Percentiles rank a stretch among this genome's conserved stretches.
phyloP scores from a whole-genome alignment of 2,329 filamentous ascomycete genomes.

The Tympanopsis confertula region DNA sequence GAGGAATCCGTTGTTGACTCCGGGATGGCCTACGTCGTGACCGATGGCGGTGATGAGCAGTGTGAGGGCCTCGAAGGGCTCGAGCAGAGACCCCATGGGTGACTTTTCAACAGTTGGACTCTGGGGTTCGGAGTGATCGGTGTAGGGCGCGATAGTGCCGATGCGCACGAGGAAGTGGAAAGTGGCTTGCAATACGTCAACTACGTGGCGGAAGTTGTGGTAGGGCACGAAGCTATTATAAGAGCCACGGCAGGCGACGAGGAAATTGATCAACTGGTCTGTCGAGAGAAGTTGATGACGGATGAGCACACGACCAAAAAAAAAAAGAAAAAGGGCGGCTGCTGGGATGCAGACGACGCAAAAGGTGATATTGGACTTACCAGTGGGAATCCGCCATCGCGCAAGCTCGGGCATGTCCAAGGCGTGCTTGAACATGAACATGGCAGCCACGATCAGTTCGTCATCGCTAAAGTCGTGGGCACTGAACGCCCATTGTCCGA shows the following conservation, averaged over 20 bases:
- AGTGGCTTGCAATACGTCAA: conserved; percentile 87
- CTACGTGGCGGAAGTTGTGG: conserved; percentile 95
- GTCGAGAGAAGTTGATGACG: too few relatives aligned
- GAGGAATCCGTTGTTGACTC: conserved; percentile 95
- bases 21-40: conserved; percentile 92
- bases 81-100: conserved; percentile 64
- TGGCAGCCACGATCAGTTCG: conserved; percentile 72
- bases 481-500: conserved; percentile 77
- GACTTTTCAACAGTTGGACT: conserved; percentile 37
- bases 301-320: too few relatives aligned
- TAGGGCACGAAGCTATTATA: conserved; percentile 96
- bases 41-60: conserved; percentile 92
- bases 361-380: too few relatives aligned
- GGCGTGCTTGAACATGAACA: conserved; percentile 81
- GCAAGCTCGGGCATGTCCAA: conserved; percentile 71
- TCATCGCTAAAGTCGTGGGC: conserved; percentile 85
- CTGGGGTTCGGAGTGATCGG: background rate
- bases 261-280: conserved; percentile 75
- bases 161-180: conserved; percentile 82
- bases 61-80: conserved; percentile 77
- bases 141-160: conserved; percentile 60
- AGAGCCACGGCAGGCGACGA: conserved; percentile 80
- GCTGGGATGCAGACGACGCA: too few relatives aligned
- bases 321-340: too few relatives aligned
- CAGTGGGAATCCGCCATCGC: too few relatives aligned